Base-by-base conservation (phyloP, 306 rosid species). In the Inga laurina region DNA sequence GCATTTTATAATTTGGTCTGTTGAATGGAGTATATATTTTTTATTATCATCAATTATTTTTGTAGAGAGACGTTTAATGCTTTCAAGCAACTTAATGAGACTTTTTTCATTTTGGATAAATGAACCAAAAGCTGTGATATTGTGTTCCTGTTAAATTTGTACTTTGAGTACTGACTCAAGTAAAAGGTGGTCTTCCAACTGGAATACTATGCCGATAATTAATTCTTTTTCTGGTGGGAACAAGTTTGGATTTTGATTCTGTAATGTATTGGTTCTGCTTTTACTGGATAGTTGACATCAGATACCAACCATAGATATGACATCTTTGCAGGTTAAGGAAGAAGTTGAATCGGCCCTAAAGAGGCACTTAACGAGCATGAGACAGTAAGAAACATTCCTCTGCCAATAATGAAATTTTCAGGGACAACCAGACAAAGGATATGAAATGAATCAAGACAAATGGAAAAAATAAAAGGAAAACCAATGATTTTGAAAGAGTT, bases 301-400 rank as follows among this genome's bases (percentile, higher is more conserved):
- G 77, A 51, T 27, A 59, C 79, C 67, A 75, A 75, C 81, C 43
- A 70, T 69, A 48, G 75, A 30, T 83, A 70, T 73, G 61, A 41
- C 82, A 32, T 71, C 69, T 75, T 90, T 86, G 48, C 95, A 96
- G 99, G 99, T 96, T 62, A 92, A 74, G 88, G 99, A 96, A 91
- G 99, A 96, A 87, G 94, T 96, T 75, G 99, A 96, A 82, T 70
- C 24, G 83, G 99, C 98, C 78, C 86, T 96, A 66, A 89, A 80
- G 84, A 96, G 92, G 84, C 96, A 96, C 85, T 76, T 88, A 76
- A 84, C 59, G 83, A 86, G 77, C 86, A 82, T 92, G 82, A 93
- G 88, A 91, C 95, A 91, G 99, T 96, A 94, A 86, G 96, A 82
- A 82, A 74, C 82, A 54, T 74, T 87, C 77, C 44, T 85, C 79